phyloP scores from a whole-genome alignment of 345 rosid genomes.

The Carallia brachiata region DNA sequence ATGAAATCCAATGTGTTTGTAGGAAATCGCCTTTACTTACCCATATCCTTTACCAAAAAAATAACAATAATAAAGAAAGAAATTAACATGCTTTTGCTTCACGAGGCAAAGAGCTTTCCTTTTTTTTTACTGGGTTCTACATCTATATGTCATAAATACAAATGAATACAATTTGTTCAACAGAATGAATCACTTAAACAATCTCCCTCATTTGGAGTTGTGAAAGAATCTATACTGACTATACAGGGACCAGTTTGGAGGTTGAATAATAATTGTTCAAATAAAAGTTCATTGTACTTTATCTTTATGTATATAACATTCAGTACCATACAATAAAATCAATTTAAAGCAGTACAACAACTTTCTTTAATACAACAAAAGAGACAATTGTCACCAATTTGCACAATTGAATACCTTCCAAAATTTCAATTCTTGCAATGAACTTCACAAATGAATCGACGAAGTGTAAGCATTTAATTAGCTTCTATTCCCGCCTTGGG shows the following conservation, averaged over 20 bases:
- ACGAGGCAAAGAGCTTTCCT: not conserved
- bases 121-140: not conserved
- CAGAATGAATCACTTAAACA: not conserved
- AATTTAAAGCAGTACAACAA: conserved; percentile 4
- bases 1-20: no score
- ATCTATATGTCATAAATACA: not conserved
- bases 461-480: not conserved
- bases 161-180: not conserved
- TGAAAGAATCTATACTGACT: not conserved
- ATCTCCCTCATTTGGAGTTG: not conserved
- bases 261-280: conserved; percentile 4
- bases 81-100: not conserved
- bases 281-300: conserved; percentile 3
- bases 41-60: no score
- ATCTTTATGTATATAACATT: not conserved
- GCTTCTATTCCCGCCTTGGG: not conserved
- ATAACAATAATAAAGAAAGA: not conserved
- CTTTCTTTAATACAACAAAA: not conserved
- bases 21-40: no score
- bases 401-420: no score
- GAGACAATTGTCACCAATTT: no score
- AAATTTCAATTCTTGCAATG: no score
- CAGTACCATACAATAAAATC: not conserved
- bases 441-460: no score
- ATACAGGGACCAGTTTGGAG: not conserved